Evolutionary conservation across 208 protist species (phyloP), one percentile per base, ranked within the genome.

Genomic region (Trichomonas vaginalis): DNA sequence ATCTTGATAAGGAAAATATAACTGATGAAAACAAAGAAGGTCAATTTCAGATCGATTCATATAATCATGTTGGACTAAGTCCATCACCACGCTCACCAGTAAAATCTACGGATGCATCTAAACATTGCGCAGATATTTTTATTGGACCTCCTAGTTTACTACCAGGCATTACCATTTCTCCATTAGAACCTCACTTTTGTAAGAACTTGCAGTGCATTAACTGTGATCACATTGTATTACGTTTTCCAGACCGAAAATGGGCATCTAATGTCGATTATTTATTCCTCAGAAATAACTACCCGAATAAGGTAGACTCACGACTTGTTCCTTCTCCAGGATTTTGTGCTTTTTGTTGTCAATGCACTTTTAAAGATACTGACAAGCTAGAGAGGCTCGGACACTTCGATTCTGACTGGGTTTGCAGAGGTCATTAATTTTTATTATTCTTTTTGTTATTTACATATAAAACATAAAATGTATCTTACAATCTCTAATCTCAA

Each of bases 291-390:
- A 90, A 90, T 48, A 90, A 90, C 23, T 90, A 90, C 21, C 82
- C 82, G 14, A 48, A 90, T n/a, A 46, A 46, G 15, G 23, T 90
- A 1, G 37, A 90, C 32, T 35, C 37, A 90, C 46, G 42, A 15
- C 42, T 90, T 1, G 42, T 90, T 90, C 82, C 37, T n/a, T 14
- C 37, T 12, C 82, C 82, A n/a, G 82, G 82, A 48, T 90, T 27
- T 27, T 90, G 40, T n/a, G 82, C 82, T 48, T 90, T 48, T 48
- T 90, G 82, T 90, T 90, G 82, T 48, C 82, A 90, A 48, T 90
- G 82, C 23, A 90, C 82, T 48, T 90, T 90, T 48, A 23, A 37
- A 23, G 82, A 90, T 45, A 37, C 35, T 48, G 42, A 90, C 6
- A 37, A 90, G 32, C 12, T 90, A 2, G 6, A 48, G 21, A 90